phyloP scores from a whole-genome alignment of 768 basidiomycete genomes.

The Mycena galopus region DNA sequence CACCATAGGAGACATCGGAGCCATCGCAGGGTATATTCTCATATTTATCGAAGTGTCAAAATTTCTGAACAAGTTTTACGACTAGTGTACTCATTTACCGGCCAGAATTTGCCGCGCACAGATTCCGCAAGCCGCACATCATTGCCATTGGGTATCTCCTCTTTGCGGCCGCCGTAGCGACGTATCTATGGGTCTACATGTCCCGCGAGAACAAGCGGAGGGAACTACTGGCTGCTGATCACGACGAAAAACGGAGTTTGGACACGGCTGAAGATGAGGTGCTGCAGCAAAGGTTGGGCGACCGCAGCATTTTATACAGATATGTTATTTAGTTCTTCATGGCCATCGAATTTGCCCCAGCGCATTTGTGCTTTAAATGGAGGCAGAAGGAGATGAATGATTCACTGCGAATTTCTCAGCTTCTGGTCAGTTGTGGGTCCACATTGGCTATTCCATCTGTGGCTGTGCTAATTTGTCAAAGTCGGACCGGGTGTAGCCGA shows the following conservation, averaged over 20 bases:
- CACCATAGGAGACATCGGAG: constrained; percentile 71
- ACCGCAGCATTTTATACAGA: constrained; percentile 54
- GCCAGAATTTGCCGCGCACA: constrained; percentile 59
- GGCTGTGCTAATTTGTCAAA: background rate
- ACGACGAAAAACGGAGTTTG: constrained; percentile 36
- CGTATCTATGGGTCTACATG: constrained; percentile 64
- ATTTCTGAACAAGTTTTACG: background rate
- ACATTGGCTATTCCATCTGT: background rate
- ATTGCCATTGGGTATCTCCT: constrained; percentile 72
- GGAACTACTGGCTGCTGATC: constrained; percentile 45
- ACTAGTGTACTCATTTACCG: constrained; percentile 67
- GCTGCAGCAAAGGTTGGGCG: constrained; percentile 51
- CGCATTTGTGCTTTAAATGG: no score
- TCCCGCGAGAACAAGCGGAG: constrained; percentile 62
- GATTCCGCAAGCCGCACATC: constrained; percentile 68
- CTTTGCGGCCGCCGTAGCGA: constrained; percentile 58
- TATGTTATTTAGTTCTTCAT: constrained; percentile 55
- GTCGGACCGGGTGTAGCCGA: background rate
- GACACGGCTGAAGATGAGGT: constrained; percentile 31
- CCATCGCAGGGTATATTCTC: constrained; percentile 61
- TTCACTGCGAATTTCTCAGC: no score
- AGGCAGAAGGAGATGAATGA: no score
- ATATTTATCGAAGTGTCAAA: background rate
- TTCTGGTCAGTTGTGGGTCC: no score
- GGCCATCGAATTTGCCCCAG: background rate